Evolutionary conservation across 345 rosid genomes (phyloP), one percentile per base, ranked within the genome.

Genomic region (Moricandia moricandioides): DNA sequence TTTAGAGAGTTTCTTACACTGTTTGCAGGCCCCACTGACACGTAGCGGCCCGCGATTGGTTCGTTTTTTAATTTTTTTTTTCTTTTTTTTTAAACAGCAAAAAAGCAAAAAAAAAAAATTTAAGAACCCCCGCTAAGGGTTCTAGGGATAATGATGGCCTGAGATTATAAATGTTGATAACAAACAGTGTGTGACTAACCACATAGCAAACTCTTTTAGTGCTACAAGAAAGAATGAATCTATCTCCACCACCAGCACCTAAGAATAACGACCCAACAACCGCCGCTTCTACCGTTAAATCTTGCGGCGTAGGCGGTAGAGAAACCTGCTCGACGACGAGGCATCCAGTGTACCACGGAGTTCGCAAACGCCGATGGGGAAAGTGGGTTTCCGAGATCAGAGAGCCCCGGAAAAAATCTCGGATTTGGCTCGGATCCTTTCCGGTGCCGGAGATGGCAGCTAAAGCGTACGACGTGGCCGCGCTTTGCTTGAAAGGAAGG

Each of bases 301-400:
- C 83, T 2, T 82, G 8, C 68, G 68, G 3, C 71, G 80, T 17
- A 4, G 62, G 67, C 3, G 35, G 58, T 4, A 54, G 13, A 76
- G 79, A 69, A 29, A 75, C 47, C 31, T 57, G 18, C 59, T 62
- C 65, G 4, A 82, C 83, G 47, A 85, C 93, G 0, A 76, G 91
- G 7, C 96, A 89, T 55, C 88, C 96, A 1, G 74, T 83, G 21
- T 91, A 91, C 70, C 85, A 82, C 1, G 96, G 97, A 1, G 91
- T 91, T 29, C 81, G 93, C 21, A 91, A 88, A 77, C 82, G 97
- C 62, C 84, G 86, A 51, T 92, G 97, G 97, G 97, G 97, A 4
- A 89, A 88, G 78, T 92, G 96, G 97, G 97, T 92, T 61, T 92
- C 96, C 2, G 96, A 92, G 71, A 92, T 92, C 21, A 80, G 97